A percentile compares a stretch with the other conserved stretches of the same genome.
phyloP scores from a whole-genome alignment of 1,139 yeast genomes.

The Sugiyamaella sp. region DNA sequence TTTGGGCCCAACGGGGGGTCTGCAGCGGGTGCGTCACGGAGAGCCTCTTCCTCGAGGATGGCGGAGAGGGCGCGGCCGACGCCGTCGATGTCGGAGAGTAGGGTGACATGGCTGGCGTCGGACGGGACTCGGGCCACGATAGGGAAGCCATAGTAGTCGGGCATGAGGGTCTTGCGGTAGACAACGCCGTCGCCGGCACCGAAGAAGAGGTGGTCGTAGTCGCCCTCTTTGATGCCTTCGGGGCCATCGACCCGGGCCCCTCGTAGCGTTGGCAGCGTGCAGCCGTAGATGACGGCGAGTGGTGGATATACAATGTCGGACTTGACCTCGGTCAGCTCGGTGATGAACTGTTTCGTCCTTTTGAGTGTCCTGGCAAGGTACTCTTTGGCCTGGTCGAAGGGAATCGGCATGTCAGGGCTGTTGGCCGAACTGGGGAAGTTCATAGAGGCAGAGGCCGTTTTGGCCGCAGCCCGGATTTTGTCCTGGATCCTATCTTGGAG shows the following conservation, averaged over 20 bases:
- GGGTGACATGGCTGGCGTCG: slow-evolving; percentile 73
- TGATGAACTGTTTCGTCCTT: slow-evolving; percentile 60
- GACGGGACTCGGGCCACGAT: slow-evolving; percentile 70
- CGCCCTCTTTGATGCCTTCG: slow-evolving; percentile 70
- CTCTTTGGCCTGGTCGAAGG: slow-evolving; percentile 64
- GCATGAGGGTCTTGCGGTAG: slow-evolving; percentile 80
- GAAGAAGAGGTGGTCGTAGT: slow-evolving; percentile 73
- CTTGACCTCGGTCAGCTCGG: slow-evolving; percentile 56
- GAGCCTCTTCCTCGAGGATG: slow-evolving; percentile 43
- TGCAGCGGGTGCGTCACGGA: neutral
- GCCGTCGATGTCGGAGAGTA: slow-evolving; percentile 71
- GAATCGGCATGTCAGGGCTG: slow-evolving; percentile 22
- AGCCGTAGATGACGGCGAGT: slow-evolving; percentile 76
- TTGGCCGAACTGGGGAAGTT: neutral
- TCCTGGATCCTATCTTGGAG: slow-evolving; percentile 13
- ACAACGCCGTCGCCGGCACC: slow-evolving; percentile 96
- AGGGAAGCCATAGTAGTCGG: slow-evolving; percentile 67
- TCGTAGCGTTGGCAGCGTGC: slow-evolving; percentile 79
- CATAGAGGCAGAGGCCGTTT: slow-evolving; percentile 4
- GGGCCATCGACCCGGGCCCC: slow-evolving; percentile 66
- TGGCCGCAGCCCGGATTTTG: slow-evolving; percentile 16
- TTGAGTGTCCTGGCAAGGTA: slow-evolving; percentile 65
- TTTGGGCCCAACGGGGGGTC: neutral
- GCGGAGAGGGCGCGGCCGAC: slow-evolving; percentile 73
- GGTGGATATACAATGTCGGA: slow-evolving; percentile 70